These are phyloP conservation scores for Pseudomonodictys pantanalensis DNA, from an alignment of 495 filamentous ascomycete genomes.

Conservation along the genomic window DNA sequence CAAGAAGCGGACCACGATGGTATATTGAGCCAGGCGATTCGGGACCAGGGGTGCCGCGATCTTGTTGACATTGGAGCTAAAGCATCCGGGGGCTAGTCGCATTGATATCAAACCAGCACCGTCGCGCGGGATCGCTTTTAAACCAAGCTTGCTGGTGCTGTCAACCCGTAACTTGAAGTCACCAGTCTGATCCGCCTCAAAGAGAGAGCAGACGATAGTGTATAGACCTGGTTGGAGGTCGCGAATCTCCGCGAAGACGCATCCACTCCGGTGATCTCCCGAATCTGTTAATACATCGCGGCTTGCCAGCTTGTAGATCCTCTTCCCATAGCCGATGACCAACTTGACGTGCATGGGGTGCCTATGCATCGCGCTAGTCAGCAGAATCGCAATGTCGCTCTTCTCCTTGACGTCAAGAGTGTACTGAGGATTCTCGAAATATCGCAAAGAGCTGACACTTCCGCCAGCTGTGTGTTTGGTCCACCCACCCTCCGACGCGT, in stretches of 20 bases:
- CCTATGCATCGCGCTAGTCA: conserved; percentile 58
- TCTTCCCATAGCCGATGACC: conserved; percentile 69
- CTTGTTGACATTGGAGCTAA: conserved; percentile 25
- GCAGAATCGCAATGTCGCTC: conserved; percentile 64
- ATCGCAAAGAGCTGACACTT: conserved; percentile 69
- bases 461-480: conserved; percentile 77
- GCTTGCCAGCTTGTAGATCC: conserved; percentile 62
- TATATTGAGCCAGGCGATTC: conserved; percentile 21
- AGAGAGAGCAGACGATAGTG: conserved; percentile 84
- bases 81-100: conserved; percentile 31
- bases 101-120: conserved; percentile 60
- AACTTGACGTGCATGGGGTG: conserved; percentile 81
- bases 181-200: conserved; percentile 71
- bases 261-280: conserved; percentile 79
- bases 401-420: conserved; percentile 55
- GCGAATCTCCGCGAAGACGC: conserved; percentile 62
- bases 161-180: conserved; percentile 72
- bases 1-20: conserved; percentile 32
- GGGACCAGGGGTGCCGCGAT: conserved; percentile 36
- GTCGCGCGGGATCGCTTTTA: conserved; percentile 60
- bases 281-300: conserved; percentile 76
- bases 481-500: conserved; percentile 62
- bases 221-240: conserved; percentile 66
- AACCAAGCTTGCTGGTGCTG: conserved; percentile 51
- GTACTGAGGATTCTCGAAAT: conserved; percentile 84